These are phyloP conservation scores for Musa itinerans DNA, from an alignment of 176 grass and related monocot genomes.

Conservation along the genomic window DNA sequence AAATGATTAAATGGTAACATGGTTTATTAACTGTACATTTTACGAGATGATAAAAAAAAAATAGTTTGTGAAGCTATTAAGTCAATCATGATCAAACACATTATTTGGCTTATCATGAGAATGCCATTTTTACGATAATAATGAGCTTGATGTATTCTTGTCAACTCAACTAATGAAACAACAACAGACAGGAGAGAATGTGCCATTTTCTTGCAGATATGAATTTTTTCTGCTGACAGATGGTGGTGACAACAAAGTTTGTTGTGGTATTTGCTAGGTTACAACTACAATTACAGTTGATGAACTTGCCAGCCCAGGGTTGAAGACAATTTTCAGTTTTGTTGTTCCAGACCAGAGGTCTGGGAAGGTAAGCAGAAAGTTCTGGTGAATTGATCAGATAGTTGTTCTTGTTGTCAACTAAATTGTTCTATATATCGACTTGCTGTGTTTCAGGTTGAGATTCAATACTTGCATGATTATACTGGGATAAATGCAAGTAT, in stretches of 20 bases:
- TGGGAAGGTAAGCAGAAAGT: slow-evolving; percentile 13
- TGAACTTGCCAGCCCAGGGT: slow-evolving; percentile 20
- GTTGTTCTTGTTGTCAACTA: not conserved
- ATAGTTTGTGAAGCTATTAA: no score
- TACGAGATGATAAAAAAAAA: no score
- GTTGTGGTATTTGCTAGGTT: slow-evolving; percentile 13
- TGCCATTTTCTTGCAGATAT: not conserved
- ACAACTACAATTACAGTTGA: slow-evolving; percentile 18
- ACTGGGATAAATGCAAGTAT: slow-evolving; percentile 18
- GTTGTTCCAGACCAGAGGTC: slow-evolving; percentile 22
- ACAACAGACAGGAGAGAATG: no score
- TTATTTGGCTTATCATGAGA: no score
- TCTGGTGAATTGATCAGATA: not conserved
- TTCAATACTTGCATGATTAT: slow-evolving; percentile 29
- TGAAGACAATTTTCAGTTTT: slow-evolving; percentile 26
- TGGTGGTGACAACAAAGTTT: not conserved
- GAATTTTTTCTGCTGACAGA: not conserved
- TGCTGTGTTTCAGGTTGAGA: slow-evolving; percentile 14
- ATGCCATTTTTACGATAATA: no score
- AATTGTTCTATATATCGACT: not conserved
- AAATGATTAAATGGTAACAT: no score
- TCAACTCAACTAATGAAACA: no score
- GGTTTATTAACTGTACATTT: no score
- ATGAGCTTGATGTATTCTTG: no score
- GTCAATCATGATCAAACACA: no score